A percentile compares a stretch with the other conserved stretches of the same genome.
phyloP scores from a whole-genome alignment of 352 stramenopile genomes.

The Phytophthora kernoviae region DNA sequence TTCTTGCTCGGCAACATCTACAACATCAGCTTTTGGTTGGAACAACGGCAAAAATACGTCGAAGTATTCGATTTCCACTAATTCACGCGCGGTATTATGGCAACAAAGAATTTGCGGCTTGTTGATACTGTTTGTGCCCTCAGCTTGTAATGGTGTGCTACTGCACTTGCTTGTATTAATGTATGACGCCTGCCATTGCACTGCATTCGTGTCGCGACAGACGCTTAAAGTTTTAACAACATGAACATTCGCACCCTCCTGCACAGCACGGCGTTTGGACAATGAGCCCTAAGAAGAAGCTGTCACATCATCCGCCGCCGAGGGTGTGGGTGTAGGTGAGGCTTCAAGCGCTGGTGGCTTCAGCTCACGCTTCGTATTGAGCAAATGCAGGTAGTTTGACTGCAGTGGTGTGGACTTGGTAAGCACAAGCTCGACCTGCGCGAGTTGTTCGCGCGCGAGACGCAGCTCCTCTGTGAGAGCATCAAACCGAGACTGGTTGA shows the following conservation, averaged over 20 bases:
- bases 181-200: conserved; percentile 16
- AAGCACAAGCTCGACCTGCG: conserved; percentile 62
- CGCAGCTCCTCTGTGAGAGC: conserved; percentile 45
- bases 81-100: too few species aligned
- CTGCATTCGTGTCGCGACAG: conserved; percentile 26
- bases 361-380: conserved; percentile 37
- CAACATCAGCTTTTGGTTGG: too few species aligned
- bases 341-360: conserved; percentile 29
- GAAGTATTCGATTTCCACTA: too few species aligned
- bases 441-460: conserved; percentile 44
- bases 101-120: too few species aligned
- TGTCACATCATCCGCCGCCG: conserved; percentile 14
- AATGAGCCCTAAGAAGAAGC: conserved; percentile 12
- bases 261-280: conserved; percentile 3
- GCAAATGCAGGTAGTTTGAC: conserved; percentile 70
- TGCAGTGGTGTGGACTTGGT: conserved; percentile 68
- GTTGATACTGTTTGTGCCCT: not conserved
- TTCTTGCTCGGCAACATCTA: too few species aligned
- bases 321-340: conserved; percentile 2
- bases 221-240: conserved; percentile 13
- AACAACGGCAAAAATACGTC: too few species aligned
- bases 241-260: conserved; percentile 16
- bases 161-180: conserved; percentile 23
- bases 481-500: conserved; percentile 58
- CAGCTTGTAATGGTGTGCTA: not conserved